These are phyloP conservation scores for Pisolithus marmoratus DNA, from an alignment of 768 basidiomycete species.

Conservation along the genomic window DNA sequence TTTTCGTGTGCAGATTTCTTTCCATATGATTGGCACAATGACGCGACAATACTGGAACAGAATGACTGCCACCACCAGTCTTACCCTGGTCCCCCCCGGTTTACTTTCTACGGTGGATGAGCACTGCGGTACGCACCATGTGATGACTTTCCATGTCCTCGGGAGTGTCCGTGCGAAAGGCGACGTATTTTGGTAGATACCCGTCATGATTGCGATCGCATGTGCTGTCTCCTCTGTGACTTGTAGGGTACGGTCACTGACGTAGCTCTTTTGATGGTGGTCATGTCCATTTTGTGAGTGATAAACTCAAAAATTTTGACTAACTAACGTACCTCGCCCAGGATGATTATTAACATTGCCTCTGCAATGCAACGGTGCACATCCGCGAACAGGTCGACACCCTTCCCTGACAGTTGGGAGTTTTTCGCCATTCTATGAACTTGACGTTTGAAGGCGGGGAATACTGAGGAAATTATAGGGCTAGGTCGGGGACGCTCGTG, in stretches of 20 bases:
- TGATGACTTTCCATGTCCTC: slow-evolving; percentile 17
- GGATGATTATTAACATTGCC: slow-evolving; percentile 25
- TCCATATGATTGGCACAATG: slow-evolving; percentile 4
- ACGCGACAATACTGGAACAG: slow-evolving; percentile 1
- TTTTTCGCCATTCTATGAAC: slow-evolving; percentile 11
- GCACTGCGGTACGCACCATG: slow-evolving; percentile 12
- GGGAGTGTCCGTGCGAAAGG: slow-evolving; percentile 21
- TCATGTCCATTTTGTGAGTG: slow-evolving; percentile 1
- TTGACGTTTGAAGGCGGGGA: slow-evolving; percentile 20
- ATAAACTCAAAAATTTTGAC: too few relatives aligned
- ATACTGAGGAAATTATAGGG: slow-evolving; percentile 6
- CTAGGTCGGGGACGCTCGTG: neutral
- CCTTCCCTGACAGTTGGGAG: neutral
- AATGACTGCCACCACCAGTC: slow-evolving; percentile 6
- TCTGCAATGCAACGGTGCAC: slow-evolving; percentile 26
- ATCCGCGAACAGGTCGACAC: slow-evolving; percentile 23
- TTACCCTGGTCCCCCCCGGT: neutral
- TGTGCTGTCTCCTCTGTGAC: slow-evolving; percentile 21
- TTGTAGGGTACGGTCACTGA: slow-evolving; percentile 18
- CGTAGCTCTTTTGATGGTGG: slow-evolving; percentile 14
- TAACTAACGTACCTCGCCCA: slow-evolving; percentile 21
- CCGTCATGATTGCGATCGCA: slow-evolving; percentile 24
- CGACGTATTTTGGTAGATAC: slow-evolving; percentile 26
- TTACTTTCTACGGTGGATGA: neutral
- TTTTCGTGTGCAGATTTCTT: slow-evolving; percentile 1